phyloP scores from a whole-genome alignment of 139 green algal genomes.

The Marvania coccoides region DNA sequence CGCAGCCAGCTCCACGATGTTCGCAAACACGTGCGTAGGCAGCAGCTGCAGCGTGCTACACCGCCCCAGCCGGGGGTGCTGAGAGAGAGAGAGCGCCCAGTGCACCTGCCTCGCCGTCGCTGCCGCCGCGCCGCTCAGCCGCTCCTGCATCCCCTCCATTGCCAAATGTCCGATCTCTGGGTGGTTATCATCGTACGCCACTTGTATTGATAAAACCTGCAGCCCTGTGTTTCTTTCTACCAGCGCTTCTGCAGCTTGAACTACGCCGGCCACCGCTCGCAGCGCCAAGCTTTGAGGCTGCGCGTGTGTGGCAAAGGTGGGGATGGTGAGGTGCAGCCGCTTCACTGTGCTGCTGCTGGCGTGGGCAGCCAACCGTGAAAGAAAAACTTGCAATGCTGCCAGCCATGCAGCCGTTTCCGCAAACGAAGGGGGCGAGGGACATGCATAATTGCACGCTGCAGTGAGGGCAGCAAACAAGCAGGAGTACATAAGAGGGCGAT shows the following conservation, averaged over 20 bases:
- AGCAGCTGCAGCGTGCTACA: conserved; percentile 27
- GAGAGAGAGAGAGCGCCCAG: conserved; percentile 5
- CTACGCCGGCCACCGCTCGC: background rate
- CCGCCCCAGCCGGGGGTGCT: conserved; percentile 10
- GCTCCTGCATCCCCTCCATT: background rate
- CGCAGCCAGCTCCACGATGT: conserved; percentile 14
- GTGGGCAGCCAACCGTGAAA: background rate
- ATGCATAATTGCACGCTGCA: conserved; percentile 11
- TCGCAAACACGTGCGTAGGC: conserved; percentile 6
- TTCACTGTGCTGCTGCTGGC: background rate
- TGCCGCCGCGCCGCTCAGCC: background rate
- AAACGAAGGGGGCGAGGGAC: background rate
- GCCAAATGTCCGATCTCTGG: background rate
- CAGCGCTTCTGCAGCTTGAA: background rate
- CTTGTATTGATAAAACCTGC: background rate
- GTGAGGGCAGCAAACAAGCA: background rate
- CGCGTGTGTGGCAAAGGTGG: no score
- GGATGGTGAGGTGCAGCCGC: background rate
- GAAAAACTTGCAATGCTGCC: background rate
- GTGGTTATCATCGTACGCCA: background rate
- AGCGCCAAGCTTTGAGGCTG: no score
- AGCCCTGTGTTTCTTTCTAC: background rate
- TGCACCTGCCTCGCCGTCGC: background rate
- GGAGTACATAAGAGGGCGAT: no score
- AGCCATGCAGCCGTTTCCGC: background rate